Conservation (phyloP, 345 rosid genomes). For the Rhodomyrtus tomentosa region DNA sequence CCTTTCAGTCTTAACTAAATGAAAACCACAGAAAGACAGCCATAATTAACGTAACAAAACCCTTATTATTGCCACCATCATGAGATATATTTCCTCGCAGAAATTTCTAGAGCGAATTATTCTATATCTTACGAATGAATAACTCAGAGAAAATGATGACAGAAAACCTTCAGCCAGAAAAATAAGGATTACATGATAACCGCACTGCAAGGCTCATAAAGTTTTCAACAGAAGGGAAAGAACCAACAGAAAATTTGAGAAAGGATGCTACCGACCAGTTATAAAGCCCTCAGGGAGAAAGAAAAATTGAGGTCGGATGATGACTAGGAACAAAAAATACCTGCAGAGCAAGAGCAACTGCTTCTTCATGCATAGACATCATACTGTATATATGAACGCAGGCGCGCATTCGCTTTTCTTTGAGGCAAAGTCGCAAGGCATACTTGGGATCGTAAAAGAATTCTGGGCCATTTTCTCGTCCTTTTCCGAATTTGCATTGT, state of each 20-base stretch:
- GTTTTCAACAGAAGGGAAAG: background rate
- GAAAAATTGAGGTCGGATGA: background rate
- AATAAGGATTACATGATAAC: background rate
- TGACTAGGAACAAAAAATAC: conserved; percentile 14
- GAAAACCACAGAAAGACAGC: background rate
- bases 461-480: conserved; percentile 77
- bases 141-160: background rate
- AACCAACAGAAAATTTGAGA: background rate
- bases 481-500: conserved; percentile 96
- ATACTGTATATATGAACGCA: conserved; percentile 96
- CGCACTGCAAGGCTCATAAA: background rate
- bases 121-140: background rate
- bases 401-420: conserved; percentile 91
- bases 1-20: background rate
- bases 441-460: conserved; percentile 97
- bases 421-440: conserved; percentile 95
- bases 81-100: background rate
- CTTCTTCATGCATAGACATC: conserved; percentile 99
- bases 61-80: background rate
- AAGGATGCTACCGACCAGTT: background rate
- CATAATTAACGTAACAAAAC: background rate
- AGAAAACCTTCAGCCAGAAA: background rate
- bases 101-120: background rate
- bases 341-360: conserved; percentile 98
- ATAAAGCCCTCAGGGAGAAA: background rate